Base-by-base conservation (phyloP, 495 filamentous ascomycete genomes). In the Glonium stellatum region DNA sequence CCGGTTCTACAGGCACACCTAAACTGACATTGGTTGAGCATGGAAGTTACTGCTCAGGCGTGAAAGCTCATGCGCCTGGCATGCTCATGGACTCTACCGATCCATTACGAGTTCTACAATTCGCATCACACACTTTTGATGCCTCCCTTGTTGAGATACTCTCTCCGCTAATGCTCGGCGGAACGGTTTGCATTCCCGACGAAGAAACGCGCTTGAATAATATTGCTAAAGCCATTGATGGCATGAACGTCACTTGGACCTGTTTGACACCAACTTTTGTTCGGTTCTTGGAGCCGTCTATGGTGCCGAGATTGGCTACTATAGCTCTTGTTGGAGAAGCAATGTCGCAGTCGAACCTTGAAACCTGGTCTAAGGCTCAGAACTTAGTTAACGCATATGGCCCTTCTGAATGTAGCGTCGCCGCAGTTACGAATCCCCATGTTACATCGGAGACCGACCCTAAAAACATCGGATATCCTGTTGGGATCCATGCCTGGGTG, bases 381-480 rank as follows among this genome's bases (percentile, higher is more conserved):
- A 51, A 22, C 19, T 52, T 69, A 1, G 44, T 69, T 34, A 71
- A 71, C 41, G 67, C 46, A 8, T 78, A 77, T 57, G 76, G 76
- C 0, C 74, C 73, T 1, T 62, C 70, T 0, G 76, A 78, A 44
- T 59, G 54, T 34, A 59, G 44, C 22, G 50, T 55, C 10, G 53
- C 56, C 18, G 60, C 65, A 18, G 62, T 64, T 8, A 70, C 63
- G 39, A 60, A 9, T 54, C 55, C 12, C 21, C 11, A 50, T 35
- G 60, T 66, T 46, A 61, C 42, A 12, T 42, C 52, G 1, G 59
- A 23, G 12, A 60, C 57, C 9, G 57, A 63, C 18, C 64, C 64
- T 41, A 57, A 54, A 5, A 70, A 67, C 52, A 67, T 75, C 51
- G 73, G 73, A 21, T 39, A 48, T 11, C 66, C 62, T 1, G 60